These are phyloP conservation scores for Emericellopsis atlantica DNA, from an alignment of 2,329 filamentous ascomycete species.

Conservation along the genomic window DNA sequence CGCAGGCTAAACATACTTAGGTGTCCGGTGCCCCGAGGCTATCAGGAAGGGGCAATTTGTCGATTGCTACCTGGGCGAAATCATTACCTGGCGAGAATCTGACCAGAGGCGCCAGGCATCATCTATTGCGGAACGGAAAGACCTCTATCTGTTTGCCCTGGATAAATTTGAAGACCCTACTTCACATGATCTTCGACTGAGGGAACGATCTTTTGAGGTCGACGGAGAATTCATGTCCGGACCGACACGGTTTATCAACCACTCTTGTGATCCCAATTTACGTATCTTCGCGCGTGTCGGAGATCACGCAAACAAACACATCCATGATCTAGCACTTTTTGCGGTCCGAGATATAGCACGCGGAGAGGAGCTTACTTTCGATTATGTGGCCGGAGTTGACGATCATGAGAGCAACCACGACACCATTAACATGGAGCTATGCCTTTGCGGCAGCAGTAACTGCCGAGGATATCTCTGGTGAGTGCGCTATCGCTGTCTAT, in stretches of 20 bases:
- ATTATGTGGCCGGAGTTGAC: constrained; percentile 57
- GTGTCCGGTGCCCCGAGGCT: constrained; percentile 50
- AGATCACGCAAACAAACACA: constrained; percentile 59
- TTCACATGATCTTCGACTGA: constrained; percentile 42
- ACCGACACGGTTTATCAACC: constrained; percentile 72
- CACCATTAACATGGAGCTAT: constrained; percentile 39
- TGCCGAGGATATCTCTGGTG: constrained; percentile 62
- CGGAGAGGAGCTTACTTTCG: constrained; percentile 64
- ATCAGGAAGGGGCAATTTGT: constrained; percentile 66
- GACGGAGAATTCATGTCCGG: constrained; percentile 69
- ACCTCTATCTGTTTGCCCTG: constrained; percentile 67
- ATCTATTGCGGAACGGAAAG: constrained; percentile 47
- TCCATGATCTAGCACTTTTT: constrained; percentile 70
- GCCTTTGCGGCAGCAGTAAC: constrained; percentile 49
- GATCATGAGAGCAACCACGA: constrained; percentile 28
- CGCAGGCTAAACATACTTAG: constrained; percentile 16
- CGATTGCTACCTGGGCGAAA: constrained; percentile 64
- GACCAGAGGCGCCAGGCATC: constrained; percentile 47
- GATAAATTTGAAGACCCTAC: constrained; percentile 61
- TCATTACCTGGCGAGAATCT: constrained; percentile 53
- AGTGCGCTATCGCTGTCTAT: too few species aligned
- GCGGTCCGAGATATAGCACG: constrained; percentile 52
- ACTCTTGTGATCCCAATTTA: constrained; percentile 69
- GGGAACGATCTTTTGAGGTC: constrained; percentile 43
- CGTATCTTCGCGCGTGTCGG: constrained; percentile 69